phyloP scores from a whole-genome alignment of 805 yeast species.

The Blastobotrys terrestris region DNA sequence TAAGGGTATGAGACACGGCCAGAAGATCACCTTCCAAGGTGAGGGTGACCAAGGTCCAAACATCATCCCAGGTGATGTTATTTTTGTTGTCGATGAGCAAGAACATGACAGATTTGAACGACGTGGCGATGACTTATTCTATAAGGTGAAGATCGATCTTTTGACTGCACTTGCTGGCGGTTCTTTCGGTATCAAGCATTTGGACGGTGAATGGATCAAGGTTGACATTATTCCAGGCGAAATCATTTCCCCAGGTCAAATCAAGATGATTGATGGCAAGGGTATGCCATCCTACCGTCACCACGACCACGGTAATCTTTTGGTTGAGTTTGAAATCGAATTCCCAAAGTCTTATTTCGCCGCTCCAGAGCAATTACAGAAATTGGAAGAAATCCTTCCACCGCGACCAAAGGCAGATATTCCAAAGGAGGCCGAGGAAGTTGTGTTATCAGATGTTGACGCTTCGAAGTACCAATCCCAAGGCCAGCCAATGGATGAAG shows the following conservation, averaged over 20 bases:
- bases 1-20: conserved; percentile 96
- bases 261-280: conserved; percentile 80
- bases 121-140: conserved; percentile 80
- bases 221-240: conserved; percentile 84
- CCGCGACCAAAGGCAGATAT: conserved; percentile 53
- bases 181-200: conserved; percentile 76
- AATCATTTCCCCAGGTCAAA: conserved; percentile 75
- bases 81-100: conserved; percentile 86
- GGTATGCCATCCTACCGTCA: conserved; percentile 96
- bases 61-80: conserved; percentile 92
- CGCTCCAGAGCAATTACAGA: conserved; percentile 58
- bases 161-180: conserved; percentile 98
- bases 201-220: conserved; percentile 87
- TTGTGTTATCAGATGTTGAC: conserved; percentile 62
- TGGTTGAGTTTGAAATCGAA: conserved; percentile 77
- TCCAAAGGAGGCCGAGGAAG: conserved; percentile 80
- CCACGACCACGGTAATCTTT: conserved; percentile 84
- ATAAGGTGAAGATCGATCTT: conserved; percentile 82
- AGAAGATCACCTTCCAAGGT: conserved; percentile 82
- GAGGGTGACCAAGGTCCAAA: conserved; percentile 98
- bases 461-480: conserved; percentile 47
- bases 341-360: conserved; percentile 80
- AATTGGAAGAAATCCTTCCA: conserved; percentile 74
- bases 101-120: conserved; percentile 79
- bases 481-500: conserved; percentile 41